Base-by-base conservation (phyloP, 163 green algal genomes). In the Scenedesmus sp. region DNA sequence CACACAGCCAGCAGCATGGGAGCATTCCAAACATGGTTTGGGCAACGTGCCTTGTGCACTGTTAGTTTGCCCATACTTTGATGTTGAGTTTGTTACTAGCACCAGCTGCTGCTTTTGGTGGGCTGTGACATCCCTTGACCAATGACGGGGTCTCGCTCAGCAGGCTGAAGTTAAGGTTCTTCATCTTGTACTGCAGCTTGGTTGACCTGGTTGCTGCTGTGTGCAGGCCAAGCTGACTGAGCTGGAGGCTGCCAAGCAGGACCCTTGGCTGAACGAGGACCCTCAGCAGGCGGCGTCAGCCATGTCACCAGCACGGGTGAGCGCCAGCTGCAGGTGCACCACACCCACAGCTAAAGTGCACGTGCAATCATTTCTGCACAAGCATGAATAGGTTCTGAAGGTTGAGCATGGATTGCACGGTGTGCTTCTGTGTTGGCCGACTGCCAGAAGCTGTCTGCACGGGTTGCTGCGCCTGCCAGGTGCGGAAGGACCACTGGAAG, bases 201-300 rank as follows among this genome's bases (percentile, higher is more conserved):
- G 73, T 80, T n/a, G 30, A n/a, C n/a, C n/a, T 56, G 51, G 2
- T 16, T 42, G 81, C 81, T 44, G 51, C 49, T 53, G 44, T 44
- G 80, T 30, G 30, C 42, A 73, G 49, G 83, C 89, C 35, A 85
- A 91, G 22, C 83, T 92, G 42, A 88, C 93, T 43, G 92, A 96
- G 43, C 92, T 95, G 33, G 72, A 86, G 18, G 88, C 93, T 44
- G 95, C 94, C 89, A 91, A 94, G 80, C 90, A 91, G 30, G 93
- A 96, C 65, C 92, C 93, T 30, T 94, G 95, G 81, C 93, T 97
- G 72, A 94, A 89, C 1, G 95, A 97, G 88, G 95, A 97, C 93
- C 95, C 95, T 35, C 85, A 85, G 42, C 91, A 93, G 85, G 95
- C 95, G 30, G 91, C 94, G 15, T 94, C 89, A 7, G 70, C 89